phyloP scores from a whole-genome alignment of 2,329 filamentous ascomycete species.

The Phialocephala sp. region DNA sequence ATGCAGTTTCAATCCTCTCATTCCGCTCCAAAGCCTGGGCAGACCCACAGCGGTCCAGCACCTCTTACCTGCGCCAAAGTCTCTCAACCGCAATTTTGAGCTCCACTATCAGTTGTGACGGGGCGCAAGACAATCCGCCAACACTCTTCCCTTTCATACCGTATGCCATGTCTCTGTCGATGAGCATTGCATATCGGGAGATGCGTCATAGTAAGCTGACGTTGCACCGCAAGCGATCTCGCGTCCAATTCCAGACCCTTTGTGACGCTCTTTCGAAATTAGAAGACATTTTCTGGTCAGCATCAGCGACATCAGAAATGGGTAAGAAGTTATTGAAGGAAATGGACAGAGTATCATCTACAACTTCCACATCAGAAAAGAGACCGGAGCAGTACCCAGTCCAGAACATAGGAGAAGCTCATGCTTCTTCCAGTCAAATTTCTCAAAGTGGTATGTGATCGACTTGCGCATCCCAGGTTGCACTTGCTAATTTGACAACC shows the following conservation, averaged over 20 bases:
- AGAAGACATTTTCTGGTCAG: conserved; percentile 62
- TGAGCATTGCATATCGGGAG: conserved; percentile 67
- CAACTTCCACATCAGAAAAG: conserved; percentile 20
- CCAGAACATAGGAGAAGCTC: background rate
- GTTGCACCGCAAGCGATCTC: conserved; percentile 62
- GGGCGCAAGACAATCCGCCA: conserved; percentile 47
- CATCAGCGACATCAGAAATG: conserved; percentile 45
- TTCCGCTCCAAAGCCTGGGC: conserved; percentile 49
- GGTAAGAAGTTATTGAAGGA: conserved; percentile 35
- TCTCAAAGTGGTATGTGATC: background rate
- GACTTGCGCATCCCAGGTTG: background rate
- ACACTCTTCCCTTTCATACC: conserved; percentile 62
- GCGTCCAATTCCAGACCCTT: conserved; percentile 59
- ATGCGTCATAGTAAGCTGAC: conserved; percentile 65
- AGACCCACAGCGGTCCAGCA: conserved; percentile 31
- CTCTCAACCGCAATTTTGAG: conserved; percentile 32
- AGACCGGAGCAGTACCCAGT: conserved; percentile 12
- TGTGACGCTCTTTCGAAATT: conserved; percentile 58
- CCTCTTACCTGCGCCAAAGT: conserved; percentile 34
- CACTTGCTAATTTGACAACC: background rate
- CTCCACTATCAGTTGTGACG: conserved; percentile 29
- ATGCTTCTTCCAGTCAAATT: background rate
- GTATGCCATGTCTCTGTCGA: conserved; percentile 64
- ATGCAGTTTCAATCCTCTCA: conserved; percentile 67
- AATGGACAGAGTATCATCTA: conserved; percentile 35